Conservation (phyloP, 2,329 filamentous ascomycete genomes). For the Pseudodiploospora longispora region DNA sequence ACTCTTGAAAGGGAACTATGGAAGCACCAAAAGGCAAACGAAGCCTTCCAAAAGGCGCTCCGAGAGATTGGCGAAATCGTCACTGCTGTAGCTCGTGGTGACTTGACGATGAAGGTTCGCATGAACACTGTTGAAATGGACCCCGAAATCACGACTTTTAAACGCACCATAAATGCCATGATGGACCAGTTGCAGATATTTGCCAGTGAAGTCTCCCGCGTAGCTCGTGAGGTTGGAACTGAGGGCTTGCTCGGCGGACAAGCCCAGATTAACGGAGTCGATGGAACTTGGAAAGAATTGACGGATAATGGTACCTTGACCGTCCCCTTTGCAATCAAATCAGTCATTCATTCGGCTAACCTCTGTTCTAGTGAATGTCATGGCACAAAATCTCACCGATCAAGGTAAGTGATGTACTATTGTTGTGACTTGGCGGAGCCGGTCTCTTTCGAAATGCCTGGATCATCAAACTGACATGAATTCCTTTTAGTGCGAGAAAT, state of each 20-base stretch:
- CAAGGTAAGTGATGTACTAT: slow-evolving; percentile 43
- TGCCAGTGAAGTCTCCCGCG: slow-evolving; percentile 88
- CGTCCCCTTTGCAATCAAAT: background rate
- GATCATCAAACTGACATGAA: background rate
- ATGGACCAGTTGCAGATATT: slow-evolving; percentile 97
- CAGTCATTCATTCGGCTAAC: background rate
- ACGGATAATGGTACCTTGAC: slow-evolving; percentile 63
- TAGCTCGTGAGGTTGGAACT: slow-evolving; percentile 92
- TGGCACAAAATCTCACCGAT: slow-evolving; percentile 75
- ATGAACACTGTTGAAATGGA: slow-evolving; percentile 97
- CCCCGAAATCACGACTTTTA: slow-evolving; percentile 95
- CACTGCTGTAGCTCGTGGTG: slow-evolving; percentile 89
- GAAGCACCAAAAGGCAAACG: slow-evolving; percentile 96
- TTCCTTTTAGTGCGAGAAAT: slow-evolving; percentile 62
- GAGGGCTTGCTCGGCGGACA: slow-evolving; percentile 92
- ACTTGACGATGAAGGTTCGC: slow-evolving; percentile 92
- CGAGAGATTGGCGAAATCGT: slow-evolving; percentile 96
- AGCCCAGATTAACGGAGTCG: slow-evolving; percentile 85
- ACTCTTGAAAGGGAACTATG: slow-evolving; percentile 86
- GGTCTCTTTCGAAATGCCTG: too few species aligned
- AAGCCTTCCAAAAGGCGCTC: slow-evolving; percentile 95
- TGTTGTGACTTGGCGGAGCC: background rate
- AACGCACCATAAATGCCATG: slow-evolving; percentile 98
- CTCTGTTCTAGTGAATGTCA: slow-evolving; percentile 57
- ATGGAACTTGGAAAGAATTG: slow-evolving; percentile 95